These are phyloP conservation scores for Parafenestella ontariensis DNA, from an alignment of 2,329 filamentous ascomycete genomes.

Conservation along the genomic window DNA sequence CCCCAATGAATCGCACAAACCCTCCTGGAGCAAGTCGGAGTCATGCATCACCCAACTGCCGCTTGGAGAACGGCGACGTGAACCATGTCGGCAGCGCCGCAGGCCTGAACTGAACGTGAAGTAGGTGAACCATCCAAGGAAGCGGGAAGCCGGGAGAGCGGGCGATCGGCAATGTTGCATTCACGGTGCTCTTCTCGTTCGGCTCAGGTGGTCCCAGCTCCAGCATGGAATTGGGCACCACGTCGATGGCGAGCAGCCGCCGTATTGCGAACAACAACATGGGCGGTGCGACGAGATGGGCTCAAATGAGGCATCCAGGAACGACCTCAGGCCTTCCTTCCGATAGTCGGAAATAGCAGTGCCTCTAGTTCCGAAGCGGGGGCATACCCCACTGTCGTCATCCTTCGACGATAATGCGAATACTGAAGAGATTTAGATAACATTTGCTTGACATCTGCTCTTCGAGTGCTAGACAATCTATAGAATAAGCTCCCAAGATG, in stretches of 20 bases:
- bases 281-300: neutral
- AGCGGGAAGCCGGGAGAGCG: constrained; percentile 2
- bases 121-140: neutral
- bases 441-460: neutral
- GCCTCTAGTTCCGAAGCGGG: constrained; percentile 12
- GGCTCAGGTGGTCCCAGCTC: neutral
- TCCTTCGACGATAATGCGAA: neutral
- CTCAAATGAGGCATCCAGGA: neutral
- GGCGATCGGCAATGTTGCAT: neutral
- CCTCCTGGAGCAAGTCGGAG: neutral
- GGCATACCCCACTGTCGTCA: constrained; percentile 24
- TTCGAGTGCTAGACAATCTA: neutral
- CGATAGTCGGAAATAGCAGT: constrained; percentile 4
- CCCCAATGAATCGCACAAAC: constrained; percentile 12
- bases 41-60: constrained; percentile 3
- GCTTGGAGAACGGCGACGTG: neutral
- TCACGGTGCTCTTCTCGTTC: no score
- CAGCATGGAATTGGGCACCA: neutral
- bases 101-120: constrained; percentile 7
- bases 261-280: neutral
- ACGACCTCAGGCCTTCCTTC: neutral
- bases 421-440: neutral
- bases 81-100: constrained; percentile 18
- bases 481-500: constrained; percentile 18
- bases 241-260: no score